These are phyloP conservation scores for Coemansia sp. DNA, from an alignment of 192 early-diverging fungal genomes.

Conservation along the genomic window DNA sequence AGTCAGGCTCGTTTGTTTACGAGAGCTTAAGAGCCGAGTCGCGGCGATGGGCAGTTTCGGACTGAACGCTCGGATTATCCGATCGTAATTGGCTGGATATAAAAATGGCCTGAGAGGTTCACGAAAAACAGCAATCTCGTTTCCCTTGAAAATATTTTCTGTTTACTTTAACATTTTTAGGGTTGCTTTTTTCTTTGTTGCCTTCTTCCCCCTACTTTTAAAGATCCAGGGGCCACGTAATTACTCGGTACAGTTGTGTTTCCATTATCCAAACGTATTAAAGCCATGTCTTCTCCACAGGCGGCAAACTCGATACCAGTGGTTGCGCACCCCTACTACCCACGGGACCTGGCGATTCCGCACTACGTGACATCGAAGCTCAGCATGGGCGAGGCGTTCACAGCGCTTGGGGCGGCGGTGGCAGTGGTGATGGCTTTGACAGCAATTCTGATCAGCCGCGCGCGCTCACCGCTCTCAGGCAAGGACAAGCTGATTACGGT, in stretches of 20 bases:
- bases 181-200: background rate
- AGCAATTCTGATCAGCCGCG: conserved; percentile 24
- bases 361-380: conserved; percentile 50
- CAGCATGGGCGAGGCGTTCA: conserved; percentile 34
- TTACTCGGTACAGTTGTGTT: background rate
- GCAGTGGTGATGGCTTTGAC: conserved; percentile 17
- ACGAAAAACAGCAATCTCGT: background rate
- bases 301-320: background rate
- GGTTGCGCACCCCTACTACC: conserved; percentile 45
- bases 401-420: conserved; percentile 34
- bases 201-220: background rate
- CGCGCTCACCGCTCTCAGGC: conserved; percentile 23
- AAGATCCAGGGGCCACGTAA: background rate
- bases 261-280: background rate
- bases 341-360: conserved; percentile 30
- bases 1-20: background rate
- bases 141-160: background rate
- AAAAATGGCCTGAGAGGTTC: too few species aligned
- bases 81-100: too few species aligned
- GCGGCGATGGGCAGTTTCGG: too few species aligned
- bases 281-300: background rate
- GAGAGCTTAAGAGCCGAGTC: too few species aligned
- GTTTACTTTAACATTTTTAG: background rate
- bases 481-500: conserved; percentile 63
- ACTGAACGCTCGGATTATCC: too few species aligned